Base-by-base conservation (phyloP, 2,329 filamentous ascomycete species). In the Fusarium euwallaceae region DNA sequence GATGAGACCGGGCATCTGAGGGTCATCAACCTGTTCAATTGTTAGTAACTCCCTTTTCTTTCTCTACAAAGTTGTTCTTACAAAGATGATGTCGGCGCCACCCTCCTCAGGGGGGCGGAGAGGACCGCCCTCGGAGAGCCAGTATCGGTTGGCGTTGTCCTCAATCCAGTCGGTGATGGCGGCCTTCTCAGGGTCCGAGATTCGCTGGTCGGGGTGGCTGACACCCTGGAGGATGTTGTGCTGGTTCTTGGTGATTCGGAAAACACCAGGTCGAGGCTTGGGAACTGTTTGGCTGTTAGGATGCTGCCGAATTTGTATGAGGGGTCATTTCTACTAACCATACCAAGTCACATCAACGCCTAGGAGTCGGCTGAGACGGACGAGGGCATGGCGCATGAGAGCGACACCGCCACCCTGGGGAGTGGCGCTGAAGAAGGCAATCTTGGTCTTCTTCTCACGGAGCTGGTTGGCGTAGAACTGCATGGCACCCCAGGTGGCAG, bases 161-260 rank as follows among this genome's bases (percentile, higher is more conserved):
- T 87, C 84, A 66, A 94, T 92, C 94, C 94, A 97, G 56, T 91
- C 88, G 11, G 88, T 88, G 61, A 96, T 89, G n/a, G 86, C 83
- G 1, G 84, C 81, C 77, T 92, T 91, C 67, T 94, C 89, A 3
- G 92, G 88, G 1, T 85, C 76, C 0, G 87, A 90, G 36, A 96
- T 86, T n/a, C 90, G 88, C 75, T 94, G 88, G 4, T 89, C 88
- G 0, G 90, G 89, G 29, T 88, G 86, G 45, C 91, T 91, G 48
- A 95, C 94, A 10, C 94, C 94, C 83, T 97, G 94, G 4, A 97
- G 90, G 73, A 96, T 95, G 83, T 97, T 97, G 88, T 97, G 94
- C 76, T 95, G 93, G 75, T 93, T 95, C 84, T 97, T 97, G 75
- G 94, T 97, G 82, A 94, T 92, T 61, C 93, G 88, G 83, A 97